Base-by-base conservation (phyloP, 23 red algal species). In the Agarophyton chilense region DNA sequence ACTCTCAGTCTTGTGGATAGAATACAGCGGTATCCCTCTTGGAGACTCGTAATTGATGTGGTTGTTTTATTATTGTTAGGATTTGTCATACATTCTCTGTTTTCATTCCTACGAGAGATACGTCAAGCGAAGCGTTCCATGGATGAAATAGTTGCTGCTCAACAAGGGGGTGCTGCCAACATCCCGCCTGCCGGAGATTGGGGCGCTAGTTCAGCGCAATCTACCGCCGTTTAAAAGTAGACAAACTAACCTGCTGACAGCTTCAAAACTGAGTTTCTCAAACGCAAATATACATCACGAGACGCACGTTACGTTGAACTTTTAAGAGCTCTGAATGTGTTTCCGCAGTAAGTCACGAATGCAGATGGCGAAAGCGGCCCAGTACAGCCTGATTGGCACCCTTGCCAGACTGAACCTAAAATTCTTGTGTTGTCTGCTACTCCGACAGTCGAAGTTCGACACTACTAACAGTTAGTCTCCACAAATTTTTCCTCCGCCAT, bases 1-100 rank as follows among this genome's bases (percentile, higher is more conserved):
- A 74, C 36, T 25, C 68, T 74, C 22, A 74, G 68, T 47, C 40
- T 74, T 6, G 68, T 74, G 40, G 68, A 74, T 19, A 74, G 43
- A 74, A 74, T 74, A 74, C 68, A 26, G 24, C 68, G 29, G 68
- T 74, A 74, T 47, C 68, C 41, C 5, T 46, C 12, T 1, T 74
- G 68, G 68, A 74, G 68, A 29, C 33, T 74, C 18, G 68, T 47
- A 14, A 46, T 74, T 47, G 68, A 74, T 26, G 68, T 47, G 40
- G 24, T 74, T 45, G 68, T 74, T 25, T 18, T 74, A 25, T 29
- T 74, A 14, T 16, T 74, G 68, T 26, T 74, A 14, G 68, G 38
- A 1, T 74, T 74, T 13, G 43, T 74, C 33, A 0, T 13, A 12
- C 68, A 74, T 47, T 74, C 68, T 45, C n/a, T 74, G 38, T 29